These are phyloP conservation scores for Erythrobasidium yunnanense DNA, from an alignment of 768 basidiomycete genomes.

Conservation along the genomic window DNA sequence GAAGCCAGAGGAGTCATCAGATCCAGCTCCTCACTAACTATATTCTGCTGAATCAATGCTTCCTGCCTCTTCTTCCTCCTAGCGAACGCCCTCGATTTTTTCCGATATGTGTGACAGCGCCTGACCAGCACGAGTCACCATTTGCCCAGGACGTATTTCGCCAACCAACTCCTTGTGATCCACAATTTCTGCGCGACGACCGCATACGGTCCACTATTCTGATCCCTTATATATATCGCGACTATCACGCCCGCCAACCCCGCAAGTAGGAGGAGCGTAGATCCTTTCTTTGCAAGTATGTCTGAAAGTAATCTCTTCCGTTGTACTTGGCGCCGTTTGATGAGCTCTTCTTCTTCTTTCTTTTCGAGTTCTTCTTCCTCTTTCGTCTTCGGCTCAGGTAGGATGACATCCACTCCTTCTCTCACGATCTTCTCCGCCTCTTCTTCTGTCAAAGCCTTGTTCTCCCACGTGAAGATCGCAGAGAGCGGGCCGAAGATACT, in stretches of 20 bases:
- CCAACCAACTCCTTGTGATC: slow-evolving; percentile 8
- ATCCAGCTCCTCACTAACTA: too few species aligned
- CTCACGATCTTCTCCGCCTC: slow-evolving; percentile 14
- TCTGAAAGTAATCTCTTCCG: not conserved
- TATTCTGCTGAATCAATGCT: too few species aligned
- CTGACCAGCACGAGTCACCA: slow-evolving; percentile 10
- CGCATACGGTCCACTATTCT: not conserved
- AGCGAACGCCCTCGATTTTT: not conserved
- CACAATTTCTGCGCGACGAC: not conserved
- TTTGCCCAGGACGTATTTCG: not conserved
- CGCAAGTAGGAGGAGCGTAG: slow-evolving; percentile 1
- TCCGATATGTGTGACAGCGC: not conserved
- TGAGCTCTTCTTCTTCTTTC: not conserved
- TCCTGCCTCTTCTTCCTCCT: not conserved
- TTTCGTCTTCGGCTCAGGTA: not conserved
- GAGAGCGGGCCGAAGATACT: slow-evolving; percentile 15
- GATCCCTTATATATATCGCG: not conserved
- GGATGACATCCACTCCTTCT: slow-evolving; percentile 18
- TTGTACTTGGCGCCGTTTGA: not conserved
- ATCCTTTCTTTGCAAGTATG: not conserved
- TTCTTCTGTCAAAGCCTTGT: not conserved
- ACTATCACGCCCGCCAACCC: slow-evolving; percentile 11
- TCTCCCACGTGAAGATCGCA: slow-evolving; percentile 15
- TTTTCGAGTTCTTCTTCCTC: slow-evolving; percentile 14
- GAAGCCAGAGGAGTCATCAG: too few species aligned